A percentile compares a stretch with the other conserved stretches of the same genome.
Evolutionary conservation across 768 basidiomycete species (phyloP).

Genomic region (Cystobasidium ongulense): DNA sequence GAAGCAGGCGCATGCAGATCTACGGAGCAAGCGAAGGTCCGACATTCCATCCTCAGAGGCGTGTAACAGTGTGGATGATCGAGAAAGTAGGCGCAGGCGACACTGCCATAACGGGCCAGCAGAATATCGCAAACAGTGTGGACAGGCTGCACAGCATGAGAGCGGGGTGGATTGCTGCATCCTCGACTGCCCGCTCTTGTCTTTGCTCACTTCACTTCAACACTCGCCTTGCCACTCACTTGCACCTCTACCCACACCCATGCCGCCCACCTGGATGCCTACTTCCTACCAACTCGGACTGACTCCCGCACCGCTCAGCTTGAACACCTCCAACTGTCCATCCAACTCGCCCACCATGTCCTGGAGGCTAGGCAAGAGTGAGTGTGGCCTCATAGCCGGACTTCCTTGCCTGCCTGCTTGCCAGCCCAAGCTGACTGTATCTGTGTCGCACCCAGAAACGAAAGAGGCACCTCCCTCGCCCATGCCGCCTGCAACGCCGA

Average conservation of each 20-base stretch:
- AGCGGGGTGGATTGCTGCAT: neutral
- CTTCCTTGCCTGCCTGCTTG: neutral
- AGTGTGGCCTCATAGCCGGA: neutral
- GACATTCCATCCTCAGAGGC: neutral
- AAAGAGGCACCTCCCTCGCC: slow-evolving; percentile 28
- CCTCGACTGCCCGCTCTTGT: neutral
- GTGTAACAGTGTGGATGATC: too few species aligned
- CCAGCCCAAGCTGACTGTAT: neutral
- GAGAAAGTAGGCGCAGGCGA: neutral
- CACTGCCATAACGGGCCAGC: neutral
- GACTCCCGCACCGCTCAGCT: neutral
- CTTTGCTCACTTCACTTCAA: neutral
- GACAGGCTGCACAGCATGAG: neutral
- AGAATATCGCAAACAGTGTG: neutral
- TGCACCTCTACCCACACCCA: neutral
- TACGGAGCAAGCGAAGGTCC: neutral
- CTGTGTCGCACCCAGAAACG: neutral
- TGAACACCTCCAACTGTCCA: neutral
- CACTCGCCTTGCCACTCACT: neutral
- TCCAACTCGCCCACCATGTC: slow-evolving; percentile 15
- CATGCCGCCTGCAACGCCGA: neutral
- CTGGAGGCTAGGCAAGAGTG: slow-evolving; percentile 29
- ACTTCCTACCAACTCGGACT: neutral
- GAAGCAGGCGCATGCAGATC: neutral
- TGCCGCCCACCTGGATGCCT: neutral